phyloP scores from a whole-genome alignment of 768 basidiomycete genomes.

The Leccinum obscurum region DNA sequence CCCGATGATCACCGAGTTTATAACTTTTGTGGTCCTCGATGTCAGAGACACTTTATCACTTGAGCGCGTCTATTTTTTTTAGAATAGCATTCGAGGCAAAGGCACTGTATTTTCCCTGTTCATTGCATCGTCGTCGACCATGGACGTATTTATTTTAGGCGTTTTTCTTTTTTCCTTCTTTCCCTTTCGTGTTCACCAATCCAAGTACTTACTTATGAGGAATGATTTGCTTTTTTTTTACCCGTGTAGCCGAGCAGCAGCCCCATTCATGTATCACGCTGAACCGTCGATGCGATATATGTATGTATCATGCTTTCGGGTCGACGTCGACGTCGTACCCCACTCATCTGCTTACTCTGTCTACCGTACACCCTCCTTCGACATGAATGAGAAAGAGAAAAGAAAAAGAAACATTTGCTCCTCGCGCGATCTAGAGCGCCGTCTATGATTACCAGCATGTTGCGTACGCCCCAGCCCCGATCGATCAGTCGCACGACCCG shows the following conservation, averaged over 20 bases:
- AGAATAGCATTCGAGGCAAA: constrained; percentile 4
- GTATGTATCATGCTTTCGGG: not conserved
- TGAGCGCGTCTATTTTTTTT: not conserved
- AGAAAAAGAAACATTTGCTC: not conserved
- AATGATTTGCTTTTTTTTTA: constrained; percentile 1
- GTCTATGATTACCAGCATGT: no score
- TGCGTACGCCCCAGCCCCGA: no score
- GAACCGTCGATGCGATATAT: not conserved
- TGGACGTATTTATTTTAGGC: constrained; percentile 17
- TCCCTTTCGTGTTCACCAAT: not conserved
- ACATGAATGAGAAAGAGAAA: not conserved
- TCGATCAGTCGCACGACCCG: constrained; percentile 31
- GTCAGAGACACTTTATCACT: not conserved
- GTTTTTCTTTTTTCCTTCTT: not conserved
- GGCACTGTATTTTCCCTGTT: not conserved
- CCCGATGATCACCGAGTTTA: not conserved
- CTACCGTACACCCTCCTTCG: not conserved
- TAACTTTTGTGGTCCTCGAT: not conserved
- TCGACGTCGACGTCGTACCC: not conserved
- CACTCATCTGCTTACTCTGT: not conserved
- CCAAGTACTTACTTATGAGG: not conserved
- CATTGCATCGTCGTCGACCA: constrained; percentile 21
- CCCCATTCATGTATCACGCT: not conserved
- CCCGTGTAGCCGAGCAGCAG: constrained; percentile 1
- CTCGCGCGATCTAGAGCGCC: not conserved